Evolutionary conservation across 306 rosid species (phyloP).

Genomic region (Astragalus glycyphyllos): DNA sequence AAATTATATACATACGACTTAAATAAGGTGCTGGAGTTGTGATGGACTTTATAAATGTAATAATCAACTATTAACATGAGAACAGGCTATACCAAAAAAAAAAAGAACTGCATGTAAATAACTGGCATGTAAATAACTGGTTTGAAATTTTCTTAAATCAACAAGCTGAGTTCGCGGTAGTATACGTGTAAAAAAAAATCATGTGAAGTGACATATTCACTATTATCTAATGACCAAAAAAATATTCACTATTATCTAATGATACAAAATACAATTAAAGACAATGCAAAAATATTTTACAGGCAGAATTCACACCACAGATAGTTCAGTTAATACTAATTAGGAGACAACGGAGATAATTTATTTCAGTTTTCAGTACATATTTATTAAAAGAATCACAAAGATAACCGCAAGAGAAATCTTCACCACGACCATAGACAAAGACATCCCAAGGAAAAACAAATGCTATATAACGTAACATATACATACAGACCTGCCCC

Average conservation of each 20-base stretch:
- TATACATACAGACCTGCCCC: constrained; percentile 74
- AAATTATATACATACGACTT: constrained; percentile 4
- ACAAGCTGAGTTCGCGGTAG: neutral
- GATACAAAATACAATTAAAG: constrained; percentile 10
- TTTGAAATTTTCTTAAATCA: neutral
- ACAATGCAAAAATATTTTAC: neutral
- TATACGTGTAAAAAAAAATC: neutral
- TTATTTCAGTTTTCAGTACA: constrained; percentile 9
- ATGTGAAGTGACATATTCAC: constrained; percentile 14
- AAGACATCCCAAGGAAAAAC: constrained; percentile 12
- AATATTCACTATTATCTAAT: neutral
- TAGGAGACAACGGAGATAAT: constrained; percentile 8
- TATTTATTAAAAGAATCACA: constrained; percentile 9
- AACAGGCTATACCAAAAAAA: too few species aligned
- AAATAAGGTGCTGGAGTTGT: neutral
- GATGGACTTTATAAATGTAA: constrained; percentile 19
- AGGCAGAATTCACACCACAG: constrained; percentile 27
- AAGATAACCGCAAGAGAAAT: constrained; percentile 25
- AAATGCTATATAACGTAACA: constrained; percentile 7
- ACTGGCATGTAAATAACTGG: neutral
- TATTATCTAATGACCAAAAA: neutral
- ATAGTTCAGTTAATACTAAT: constrained; percentile 13
- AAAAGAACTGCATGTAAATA: neutral
- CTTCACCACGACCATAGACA: constrained; percentile 17
- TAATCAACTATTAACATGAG: constrained; percentile 22